Evolutionary conservation across 345 rosid genomes (phyloP).

Genomic region (Arabidopsis suecica): DNA sequence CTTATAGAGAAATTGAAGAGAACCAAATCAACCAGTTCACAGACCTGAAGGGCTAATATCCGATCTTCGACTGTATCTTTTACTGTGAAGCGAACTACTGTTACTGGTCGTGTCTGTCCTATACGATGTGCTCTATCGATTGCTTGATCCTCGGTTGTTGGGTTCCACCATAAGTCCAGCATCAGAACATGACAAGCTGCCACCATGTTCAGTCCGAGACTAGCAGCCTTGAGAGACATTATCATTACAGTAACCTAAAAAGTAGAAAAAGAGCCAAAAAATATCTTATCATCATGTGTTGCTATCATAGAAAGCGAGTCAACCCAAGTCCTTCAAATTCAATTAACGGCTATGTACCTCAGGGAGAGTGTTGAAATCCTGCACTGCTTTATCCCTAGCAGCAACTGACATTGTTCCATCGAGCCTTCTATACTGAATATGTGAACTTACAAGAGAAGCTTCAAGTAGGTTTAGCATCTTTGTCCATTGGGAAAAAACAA

Average conservation of each 20-base stretch:
- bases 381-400: constrained; percentile 95
- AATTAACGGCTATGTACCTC: constrained; percentile 62
- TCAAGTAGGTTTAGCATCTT: constrained; percentile 91
- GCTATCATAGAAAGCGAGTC: background rate
- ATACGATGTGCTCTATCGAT: constrained; percentile 98
- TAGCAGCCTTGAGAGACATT: constrained; percentile 98
- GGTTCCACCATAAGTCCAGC: constrained; percentile 99
- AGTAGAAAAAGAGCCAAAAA: background rate
- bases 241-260: constrained; percentile 86
- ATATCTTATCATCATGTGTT: constrained; percentile 1
- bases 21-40: background rate
- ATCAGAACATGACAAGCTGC: constrained; percentile 92
- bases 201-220: constrained; percentile 97
- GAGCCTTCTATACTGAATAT: constrained; percentile 87
- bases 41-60: constrained; percentile 86
- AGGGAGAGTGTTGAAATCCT: constrained; percentile 89
- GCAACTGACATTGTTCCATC: constrained; percentile 98
- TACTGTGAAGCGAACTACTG: constrained; percentile 83
- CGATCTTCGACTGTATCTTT: constrained; percentile 95
- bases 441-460: constrained; percentile 69
- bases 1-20: background rate
- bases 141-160: constrained; percentile 96
- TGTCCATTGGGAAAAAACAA: constrained; percentile 98
- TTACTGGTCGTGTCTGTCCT: constrained; percentile 92
- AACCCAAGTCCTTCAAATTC: constrained; percentile 2